Percentiles rank a stretch among this genome's conserved stretches.
Conservation (phyloP, 1,139 yeast genomes). For the Hansenula lynferdii region DNA sequence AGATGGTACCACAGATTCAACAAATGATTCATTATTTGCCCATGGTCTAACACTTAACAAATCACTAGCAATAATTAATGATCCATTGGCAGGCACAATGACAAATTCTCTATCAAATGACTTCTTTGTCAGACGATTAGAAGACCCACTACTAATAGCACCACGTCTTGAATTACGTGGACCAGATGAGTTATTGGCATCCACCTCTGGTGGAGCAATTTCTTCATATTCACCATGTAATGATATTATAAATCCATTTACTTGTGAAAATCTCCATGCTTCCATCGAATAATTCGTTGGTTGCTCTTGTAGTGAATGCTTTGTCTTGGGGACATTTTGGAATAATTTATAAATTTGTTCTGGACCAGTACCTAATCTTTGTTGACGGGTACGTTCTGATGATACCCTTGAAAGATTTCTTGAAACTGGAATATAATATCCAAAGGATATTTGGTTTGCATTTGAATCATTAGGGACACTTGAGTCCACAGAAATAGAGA, state of each 20-base stretch:
- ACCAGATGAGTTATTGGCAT: constrained; percentile 16
- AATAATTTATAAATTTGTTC: constrained; percentile 60
- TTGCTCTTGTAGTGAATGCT: constrained; percentile 59
- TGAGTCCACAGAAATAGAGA: constrained; percentile 60
- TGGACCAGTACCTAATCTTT: constrained; percentile 67
- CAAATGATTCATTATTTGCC: constrained; percentile 45
- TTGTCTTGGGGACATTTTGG: constrained; percentile 65
- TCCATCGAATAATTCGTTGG: constrained; percentile 77
- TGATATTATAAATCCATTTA: constrained; percentile 70
- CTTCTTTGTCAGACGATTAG: constrained; percentile 49
- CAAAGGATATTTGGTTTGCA: constrained; percentile 45
- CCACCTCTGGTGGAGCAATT: constrained; percentile 44
- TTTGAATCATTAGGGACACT: constrained; percentile 35
- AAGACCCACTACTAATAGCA: constrained; percentile 25
- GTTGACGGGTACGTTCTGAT: constrained; percentile 47
- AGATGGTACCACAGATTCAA: constrained; percentile 2
- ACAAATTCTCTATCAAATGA: constrained; percentile 87
- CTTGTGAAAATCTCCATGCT: constrained; percentile 63
- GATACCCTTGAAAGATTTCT: constrained; percentile 74
- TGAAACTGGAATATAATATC: constrained; percentile 62
- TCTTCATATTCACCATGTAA: constrained; percentile 87
- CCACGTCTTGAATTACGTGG: constrained; percentile 24
- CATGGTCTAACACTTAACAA: constrained; percentile 62
- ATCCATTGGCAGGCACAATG: constrained; percentile 68
- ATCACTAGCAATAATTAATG: constrained; percentile 83